A percentile compares a stretch with the other conserved stretches of the same genome.
These are phyloP conservation scores for Ormosia emarginata DNA, from an alignment of 306 rosid species.

Conservation along the genomic window DNA sequence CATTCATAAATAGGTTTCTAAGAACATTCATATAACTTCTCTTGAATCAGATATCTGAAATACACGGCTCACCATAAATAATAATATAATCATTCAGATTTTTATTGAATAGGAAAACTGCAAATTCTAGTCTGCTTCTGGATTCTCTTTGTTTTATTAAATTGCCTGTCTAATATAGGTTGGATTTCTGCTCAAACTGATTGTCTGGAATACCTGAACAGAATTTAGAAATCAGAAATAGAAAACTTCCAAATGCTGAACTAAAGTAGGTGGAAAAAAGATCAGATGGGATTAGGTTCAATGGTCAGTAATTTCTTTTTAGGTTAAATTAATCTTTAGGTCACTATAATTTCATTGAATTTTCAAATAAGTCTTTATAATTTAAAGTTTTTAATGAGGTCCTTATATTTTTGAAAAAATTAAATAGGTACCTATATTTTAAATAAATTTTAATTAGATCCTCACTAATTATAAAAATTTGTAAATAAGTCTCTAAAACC, in stretches of 20 bases:
- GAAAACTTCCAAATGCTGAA: background rate
- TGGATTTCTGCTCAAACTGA: slow-evolving; percentile 23
- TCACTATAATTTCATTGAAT: too few species aligned
- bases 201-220: slow-evolving; percentile 3
- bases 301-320: background rate
- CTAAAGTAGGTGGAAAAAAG: background rate
- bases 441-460: too few species aligned
- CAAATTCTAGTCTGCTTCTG: background rate
- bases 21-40: background rate
- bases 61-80: background rate
- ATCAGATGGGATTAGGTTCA: too few species aligned
- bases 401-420: too few species aligned
- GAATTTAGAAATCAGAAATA: background rate
- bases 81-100: background rate
- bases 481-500: too few species aligned
- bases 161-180: slow-evolving; percentile 23
- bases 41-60: background rate
- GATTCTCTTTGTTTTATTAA: background rate
- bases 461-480: too few species aligned
- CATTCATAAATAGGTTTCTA: background rate
- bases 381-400: too few species aligned
- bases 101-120: background rate
- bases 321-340: too few species aligned
- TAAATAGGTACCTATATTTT: too few species aligned
- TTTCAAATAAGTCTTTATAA: too few species aligned